Base-by-base conservation (phyloP, 768 basidiomycete species). In the Mycena metata region DNA sequence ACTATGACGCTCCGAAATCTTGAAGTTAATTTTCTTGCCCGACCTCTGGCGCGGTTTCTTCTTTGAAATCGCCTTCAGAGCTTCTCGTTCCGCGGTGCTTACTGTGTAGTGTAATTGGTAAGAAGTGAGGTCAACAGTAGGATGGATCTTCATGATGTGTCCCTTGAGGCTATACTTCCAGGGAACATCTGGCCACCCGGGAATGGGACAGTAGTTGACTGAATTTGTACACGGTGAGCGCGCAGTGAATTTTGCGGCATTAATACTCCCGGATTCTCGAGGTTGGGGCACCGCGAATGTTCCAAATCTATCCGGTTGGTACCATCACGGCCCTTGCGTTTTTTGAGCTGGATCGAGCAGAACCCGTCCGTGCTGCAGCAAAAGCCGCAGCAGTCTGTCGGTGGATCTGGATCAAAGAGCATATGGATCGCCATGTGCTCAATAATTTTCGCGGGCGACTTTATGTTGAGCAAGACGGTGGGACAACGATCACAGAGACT, bases 361-460 rank as follows among this genome's bases (percentile, higher is more conserved):
- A 54, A 54, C 2, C 26, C 19, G 35, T 61, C 12, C 8, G 60
- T 42, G 17, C 60, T 51, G 23, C 50, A 35, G 24, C 60, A 61
- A n/a, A 61, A 61, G 0, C 60, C 60, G 19, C 60, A 61, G 16
- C 36, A 36, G 12, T 61, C 24, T 15, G 51, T 26, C 5, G 58
- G 30, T 3, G 3, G n/a, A 23, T 11, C n/a, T 12, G 5, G 15
- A 24, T 61, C 49, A 21, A 61, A 61, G 8, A 61, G 39, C 1
- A 61, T 61, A 19, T 61, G 60, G 17, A 42, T 42, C 0, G 60
- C 60, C 60, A 61, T 61, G 39, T 61, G 60, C n/a, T 51, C 50
- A 8, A 61, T 49, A 0, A 61, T n/a, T 17, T 61, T 61, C 16
- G 9, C 1, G 1, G 60, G 33, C 16, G 49, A 16, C 2, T 24